phyloP scores from a whole-genome alignment of 1,284 basidiomycete species.

The Marasmius oreades region DNA sequence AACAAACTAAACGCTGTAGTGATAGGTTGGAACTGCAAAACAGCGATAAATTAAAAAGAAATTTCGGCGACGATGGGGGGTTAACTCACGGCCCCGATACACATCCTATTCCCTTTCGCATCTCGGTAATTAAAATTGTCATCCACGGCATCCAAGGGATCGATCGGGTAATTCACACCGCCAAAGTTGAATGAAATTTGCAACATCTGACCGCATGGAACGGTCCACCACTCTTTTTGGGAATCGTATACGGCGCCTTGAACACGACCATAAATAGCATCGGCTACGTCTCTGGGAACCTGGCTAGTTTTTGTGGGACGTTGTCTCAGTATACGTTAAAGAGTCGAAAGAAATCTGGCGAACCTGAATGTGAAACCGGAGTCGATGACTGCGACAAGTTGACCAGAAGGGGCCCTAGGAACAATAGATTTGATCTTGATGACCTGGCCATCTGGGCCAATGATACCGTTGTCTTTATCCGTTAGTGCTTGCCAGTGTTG shows the following conservation, averaged over 20 bases:
- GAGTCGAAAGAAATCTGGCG: not conserved
- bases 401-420: conserved; percentile 55
- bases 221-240: conserved; percentile 57
- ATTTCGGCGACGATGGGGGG: not conserved
- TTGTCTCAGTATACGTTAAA: not conserved
- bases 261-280: conserved; percentile 78
- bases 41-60: conserved; percentile 4
- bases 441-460: conserved; percentile 67
- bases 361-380: conserved; percentile 61
- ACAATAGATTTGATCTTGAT: conserved; percentile 64
- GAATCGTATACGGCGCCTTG: conserved; percentile 67
- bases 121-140: conserved; percentile 57
- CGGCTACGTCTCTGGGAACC: conserved; percentile 69
- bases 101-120: conserved; percentile 55
- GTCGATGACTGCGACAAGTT: conserved; percentile 71
- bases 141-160: conserved; percentile 70
- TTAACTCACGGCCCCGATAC: conserved; percentile 61
- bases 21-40: conserved; percentile 70
- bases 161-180: conserved; percentile 61
- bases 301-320: conserved; percentile 29
- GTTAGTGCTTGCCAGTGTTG: conserved; percentile 78
- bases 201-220: conserved; percentile 70
- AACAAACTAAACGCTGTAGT: conserved; percentile 73
- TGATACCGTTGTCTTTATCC: conserved; percentile 55
- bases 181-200: conserved; percentile 71